Base-by-base conservation (phyloP, 2,329 filamentous ascomycete genomes). In the Teratosphaeria gauchensis region DNA sequence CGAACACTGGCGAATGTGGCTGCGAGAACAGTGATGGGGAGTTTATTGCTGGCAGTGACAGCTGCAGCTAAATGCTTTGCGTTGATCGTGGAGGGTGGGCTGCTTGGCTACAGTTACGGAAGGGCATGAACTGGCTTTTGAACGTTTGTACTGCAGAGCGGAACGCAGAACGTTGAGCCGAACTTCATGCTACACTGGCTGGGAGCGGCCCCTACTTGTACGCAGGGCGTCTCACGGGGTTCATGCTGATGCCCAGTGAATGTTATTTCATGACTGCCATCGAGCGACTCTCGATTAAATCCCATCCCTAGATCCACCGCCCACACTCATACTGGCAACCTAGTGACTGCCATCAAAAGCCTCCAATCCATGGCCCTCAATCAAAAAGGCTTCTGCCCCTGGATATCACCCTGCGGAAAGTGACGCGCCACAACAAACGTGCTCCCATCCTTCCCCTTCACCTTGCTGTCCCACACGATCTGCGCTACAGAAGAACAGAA, bases 11-110 rank as follows among this genome's bases (percentile, higher is more conserved):
- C 9, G 67, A 67, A 16, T 77, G 75, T 63, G 75, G 75, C 0
- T 77, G 75, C 57, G 74, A 77, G 69, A 69, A 73, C 61, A 75
- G 73, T 19, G 67, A 75, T 66, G 75, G 75, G 7, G 67, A 63
- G 1, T 77, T 76, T 58, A 61, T 75, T 32, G 58, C 59, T 53
- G 73, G 73, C 1, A 59, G 57, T n/a, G 48, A 56, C 38, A 58
- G 51, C 55, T 67, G 63, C 42, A 24, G 8, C 8, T 48, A n/a
- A 48, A n/a, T 21, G 42, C 42, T 19, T n/a, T 21, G 42, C n/a
- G 42, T 16, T 42, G 19, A n/a, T 19, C 16, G n/a, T 42, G 2
- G 33, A 38, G 33, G 16, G 16, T n/a, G n/a, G 11, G 33, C 33
- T 38, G 33, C 33, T 38, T 9, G 11, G 33, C 33, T 12, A 14